These are phyloP conservation scores for Jackrogersella multiformis DNA, from an alignment of 495 filamentous ascomycete genomes.

Conservation along the genomic window DNA sequence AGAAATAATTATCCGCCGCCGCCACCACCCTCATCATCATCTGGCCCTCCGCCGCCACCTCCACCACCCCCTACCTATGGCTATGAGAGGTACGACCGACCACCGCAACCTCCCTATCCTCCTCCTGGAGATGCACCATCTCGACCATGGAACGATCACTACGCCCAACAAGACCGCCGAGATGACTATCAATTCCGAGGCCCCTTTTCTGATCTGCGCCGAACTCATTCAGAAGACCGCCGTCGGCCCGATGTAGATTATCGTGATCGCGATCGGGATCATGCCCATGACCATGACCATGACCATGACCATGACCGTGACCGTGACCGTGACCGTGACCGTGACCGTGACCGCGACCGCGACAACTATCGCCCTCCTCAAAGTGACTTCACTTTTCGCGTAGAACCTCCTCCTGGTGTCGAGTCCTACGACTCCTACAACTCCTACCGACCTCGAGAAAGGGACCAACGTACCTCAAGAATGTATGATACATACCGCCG, in stretches of 20 bases:
- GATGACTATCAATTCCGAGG: conserved; percentile 34
- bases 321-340: conserved; percentile 21
- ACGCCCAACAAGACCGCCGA: conserved; percentile 24
- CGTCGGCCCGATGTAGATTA: conserved; percentile 22
- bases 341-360: conserved; percentile 23
- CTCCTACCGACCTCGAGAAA: conserved; percentile 28
- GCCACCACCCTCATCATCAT: conserved; percentile 19
- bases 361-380: conserved; percentile 51
- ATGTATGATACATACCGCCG: conserved; percentile 36
- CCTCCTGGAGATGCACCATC: conserved; percentile 19
- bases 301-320: conserved; percentile 27
- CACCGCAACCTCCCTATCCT: conserved; percentile 27
- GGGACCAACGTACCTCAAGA: conserved; percentile 20
- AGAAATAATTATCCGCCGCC: conserved; percentile 26
- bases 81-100: conserved; percentile 27
- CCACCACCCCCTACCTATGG: conserved; percentile 17
- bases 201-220: conserved; percentile 35
- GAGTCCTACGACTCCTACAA: conserved; percentile 30
- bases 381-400: conserved; percentile 57
- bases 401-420: conserved; percentile 53
- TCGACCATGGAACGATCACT: conserved; percentile 34
- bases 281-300: conserved; percentile 16
- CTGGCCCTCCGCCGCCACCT: conserved; percentile 33
- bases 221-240: conserved; percentile 15
- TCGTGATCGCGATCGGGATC: conserved; percentile 31